Conservation (phyloP, 2,329 filamentous ascomycete genomes). For the Aspergillus vadensis region DNA sequence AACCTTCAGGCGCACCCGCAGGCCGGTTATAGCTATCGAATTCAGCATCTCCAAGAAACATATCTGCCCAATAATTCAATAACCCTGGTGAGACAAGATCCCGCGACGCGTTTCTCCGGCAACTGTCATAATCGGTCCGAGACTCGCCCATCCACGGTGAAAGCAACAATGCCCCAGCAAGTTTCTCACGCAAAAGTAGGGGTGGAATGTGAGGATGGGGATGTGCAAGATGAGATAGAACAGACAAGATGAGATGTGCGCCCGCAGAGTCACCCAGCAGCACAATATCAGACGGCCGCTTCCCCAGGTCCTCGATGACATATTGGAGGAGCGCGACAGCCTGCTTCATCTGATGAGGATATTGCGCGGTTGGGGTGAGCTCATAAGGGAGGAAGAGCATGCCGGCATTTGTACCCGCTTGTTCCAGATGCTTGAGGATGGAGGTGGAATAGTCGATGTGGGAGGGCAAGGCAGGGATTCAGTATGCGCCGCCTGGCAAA, state of each 20-base stretch:
- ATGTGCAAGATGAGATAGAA: not conserved
- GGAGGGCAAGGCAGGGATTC: not conserved
- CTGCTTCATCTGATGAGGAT: not conserved
- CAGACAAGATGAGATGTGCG: not conserved
- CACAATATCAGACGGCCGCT: not conserved
- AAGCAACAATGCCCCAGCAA: not conserved
- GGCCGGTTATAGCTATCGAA: not conserved
- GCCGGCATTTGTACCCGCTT: not conserved
- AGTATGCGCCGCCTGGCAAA: not conserved
- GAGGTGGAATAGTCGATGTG: not conserved
- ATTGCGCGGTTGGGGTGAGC: not conserved
- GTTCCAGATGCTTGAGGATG: not conserved
- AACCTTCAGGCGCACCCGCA: not conserved
- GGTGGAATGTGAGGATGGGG: not conserved
- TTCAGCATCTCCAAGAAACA: not conserved
- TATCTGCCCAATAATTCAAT: not conserved
- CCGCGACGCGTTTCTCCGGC: not conserved
- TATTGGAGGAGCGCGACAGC: not conserved
- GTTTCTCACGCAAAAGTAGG: not conserved
- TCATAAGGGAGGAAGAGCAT: not conserved
- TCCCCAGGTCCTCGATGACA: not conserved
- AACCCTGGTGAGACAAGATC: not conserved
- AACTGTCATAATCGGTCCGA: not conserved
- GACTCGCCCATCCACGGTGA: not conserved
- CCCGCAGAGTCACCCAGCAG: not conserved